Percentiles rank a stretch among this genome's conserved stretches.
phyloP scores from a whole-genome alignment of 441 rosid species.

The Cnidoscolus chayamansa region DNA sequence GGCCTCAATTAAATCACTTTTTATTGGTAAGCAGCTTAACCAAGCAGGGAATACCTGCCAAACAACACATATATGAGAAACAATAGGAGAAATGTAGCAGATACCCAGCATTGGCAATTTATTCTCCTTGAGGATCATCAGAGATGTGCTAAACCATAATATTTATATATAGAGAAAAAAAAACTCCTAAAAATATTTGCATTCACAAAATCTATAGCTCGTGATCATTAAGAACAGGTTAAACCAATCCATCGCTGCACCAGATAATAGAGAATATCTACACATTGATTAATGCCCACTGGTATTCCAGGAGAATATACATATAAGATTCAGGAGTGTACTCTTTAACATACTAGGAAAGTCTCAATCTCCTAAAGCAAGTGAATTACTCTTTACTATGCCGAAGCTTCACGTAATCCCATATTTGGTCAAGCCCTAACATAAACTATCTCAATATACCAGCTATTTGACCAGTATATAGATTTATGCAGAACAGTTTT shows the following conservation, averaged over 20 bases:
- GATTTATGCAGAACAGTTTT: neutral
- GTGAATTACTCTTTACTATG: neutral
- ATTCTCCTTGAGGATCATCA: neutral
- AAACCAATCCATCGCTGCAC: neutral
- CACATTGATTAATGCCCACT: neutral
- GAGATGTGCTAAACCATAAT: neutral
- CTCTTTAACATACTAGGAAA: neutral
- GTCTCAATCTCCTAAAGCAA: neutral
- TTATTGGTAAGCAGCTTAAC: conserved; percentile 91
- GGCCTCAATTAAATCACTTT: conserved; percentile 93
- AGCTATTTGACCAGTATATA: neutral
- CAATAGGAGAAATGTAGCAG: neutral
- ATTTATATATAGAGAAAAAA: no score
- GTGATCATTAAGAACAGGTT: neutral
- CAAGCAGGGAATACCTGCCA: conserved; percentile 90
- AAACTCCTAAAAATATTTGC: no score
- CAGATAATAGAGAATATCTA: neutral
- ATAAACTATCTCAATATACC: neutral
- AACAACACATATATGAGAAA: neutral
- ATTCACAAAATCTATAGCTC: neutral
- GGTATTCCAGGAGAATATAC: neutral
- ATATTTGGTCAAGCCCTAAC: neutral
- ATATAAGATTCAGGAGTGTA: neutral
- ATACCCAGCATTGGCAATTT: neutral
- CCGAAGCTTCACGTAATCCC: neutral